Evolutionary conservation across 2,329 filamentous ascomycete species (phyloP), one percentile per base, ranked within the genome.

Genomic region (Blastomyces percursus): DNA sequence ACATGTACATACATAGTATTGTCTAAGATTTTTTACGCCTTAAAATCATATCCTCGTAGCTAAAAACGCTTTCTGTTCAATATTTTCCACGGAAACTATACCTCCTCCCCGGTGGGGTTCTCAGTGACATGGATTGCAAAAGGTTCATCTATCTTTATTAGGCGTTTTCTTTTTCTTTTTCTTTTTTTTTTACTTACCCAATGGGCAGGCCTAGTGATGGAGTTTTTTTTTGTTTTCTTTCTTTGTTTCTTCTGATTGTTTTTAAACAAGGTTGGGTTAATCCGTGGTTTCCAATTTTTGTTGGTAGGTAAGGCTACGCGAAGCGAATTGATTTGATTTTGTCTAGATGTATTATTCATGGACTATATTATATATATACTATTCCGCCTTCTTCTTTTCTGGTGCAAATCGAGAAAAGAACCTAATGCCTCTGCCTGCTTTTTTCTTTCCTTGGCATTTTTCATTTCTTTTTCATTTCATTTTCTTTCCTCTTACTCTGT

Each of bases 301-400:
- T 27, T 27, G 54, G 54, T 51, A 24, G 44, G 44, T 38, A 40
- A 57, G 54, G 54, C 21, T 9, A 57, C 3, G n/a, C 35, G 35
- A 68, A 64, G 74, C 69, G 68, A 72, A 72, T 74, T 72, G 52
- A 38, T 51, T 38, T 38, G 35, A 38, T 38, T 38, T 55, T 55
- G 30, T 8, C n/a, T 55, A 3, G 38, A 55, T 57, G 40, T 35
- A 57, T 27, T 57, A 57, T 57, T 56, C 54, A 56, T 57, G 54
- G 12, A 38, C 9, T 38, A 38, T 38, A n/a, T 50, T 8, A 16
- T 44, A 44, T 44, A n/a, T n/a, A n/a, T n/a, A n/a, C n/a, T n/a
- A n/a, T n/a, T n/a, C n/a, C n/a, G n/a, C n/a, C n/a, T n/a, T n/a
- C n/a, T n/a, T n/a, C n/a, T n/a, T n/a, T n/a, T n/a, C n/a, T n/a